Evolutionary conservation across 352 stramenopile genomes (phyloP).

Genomic region (Phytopythium ostracodes): DNA sequence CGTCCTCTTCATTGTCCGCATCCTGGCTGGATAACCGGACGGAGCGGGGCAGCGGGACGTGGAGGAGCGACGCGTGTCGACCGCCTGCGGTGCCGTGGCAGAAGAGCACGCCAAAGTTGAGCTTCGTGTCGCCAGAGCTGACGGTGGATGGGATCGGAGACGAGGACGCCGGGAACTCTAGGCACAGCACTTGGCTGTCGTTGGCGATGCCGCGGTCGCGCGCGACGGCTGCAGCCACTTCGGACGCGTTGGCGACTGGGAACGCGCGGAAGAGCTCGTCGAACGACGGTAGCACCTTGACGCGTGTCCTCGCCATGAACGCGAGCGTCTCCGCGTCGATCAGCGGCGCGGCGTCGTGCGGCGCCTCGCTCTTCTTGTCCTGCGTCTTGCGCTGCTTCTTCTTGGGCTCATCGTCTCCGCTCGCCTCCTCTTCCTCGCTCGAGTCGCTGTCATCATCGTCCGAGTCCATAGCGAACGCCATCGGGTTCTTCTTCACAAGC

Average conservation of each 20-base stretch:
- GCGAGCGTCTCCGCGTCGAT: constrained; percentile 13
- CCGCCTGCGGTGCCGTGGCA: constrained; percentile 20
- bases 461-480: constrained; percentile 23
- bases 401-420: constrained; percentile 15
- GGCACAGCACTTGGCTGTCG: constrained; percentile 45
- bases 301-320: constrained; percentile 31
- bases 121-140: constrained; percentile 3
- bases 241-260: constrained; percentile 22
- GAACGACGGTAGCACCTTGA: constrained; percentile 40
- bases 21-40: constrained; percentile 14
- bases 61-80: constrained; percentile 30
- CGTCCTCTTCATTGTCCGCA: constrained; percentile 9
- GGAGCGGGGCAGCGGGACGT: constrained; percentile 51
- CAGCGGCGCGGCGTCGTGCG: background rate
- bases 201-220: constrained; percentile 20
- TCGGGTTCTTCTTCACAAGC: constrained; percentile 47
- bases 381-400: constrained; percentile 19
- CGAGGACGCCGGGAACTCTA: constrained; percentile 33
- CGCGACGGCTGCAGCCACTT: constrained; percentile 24
- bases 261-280: constrained; percentile 39
- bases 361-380: constrained; percentile 2
- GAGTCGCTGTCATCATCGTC: constrained; percentile 35
- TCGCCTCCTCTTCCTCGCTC: constrained; percentile 19
- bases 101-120: constrained; percentile 68
- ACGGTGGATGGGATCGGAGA: background rate